These are phyloP conservation scores for Moringa oleifera DNA, from an alignment of 345 rosid genomes.

Conservation along the genomic window DNA sequence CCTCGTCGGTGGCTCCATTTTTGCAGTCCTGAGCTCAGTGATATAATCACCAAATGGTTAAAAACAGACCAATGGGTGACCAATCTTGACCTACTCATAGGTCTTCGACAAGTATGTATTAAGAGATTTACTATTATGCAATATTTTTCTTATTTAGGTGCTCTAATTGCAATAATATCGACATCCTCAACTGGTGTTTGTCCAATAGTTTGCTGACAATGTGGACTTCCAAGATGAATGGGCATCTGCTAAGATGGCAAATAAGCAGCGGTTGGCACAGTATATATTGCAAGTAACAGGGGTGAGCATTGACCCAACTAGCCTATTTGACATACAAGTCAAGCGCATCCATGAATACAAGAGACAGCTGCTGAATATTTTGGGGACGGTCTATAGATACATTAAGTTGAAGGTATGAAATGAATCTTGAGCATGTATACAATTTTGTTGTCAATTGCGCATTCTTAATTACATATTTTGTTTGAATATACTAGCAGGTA, in stretches of 20 bases:
- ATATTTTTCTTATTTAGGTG: background rate
- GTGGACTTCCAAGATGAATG: conserved; percentile 77
- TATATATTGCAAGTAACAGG: conserved; percentile 74
- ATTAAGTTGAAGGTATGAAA: conserved; percentile 80
- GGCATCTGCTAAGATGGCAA: conserved; percentile 90
- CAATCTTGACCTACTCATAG: conserved; percentile 73
- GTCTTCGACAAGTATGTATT: conserved; percentile 70
- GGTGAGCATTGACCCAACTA: conserved; percentile 67
- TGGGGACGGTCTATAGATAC: conserved; percentile 82
- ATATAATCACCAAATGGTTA: conserved; percentile 85
- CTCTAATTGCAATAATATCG: conserved; percentile 8
- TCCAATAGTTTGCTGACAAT: conserved; percentile 71
- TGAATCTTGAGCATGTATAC: background rate
- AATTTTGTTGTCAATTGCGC: background rate
- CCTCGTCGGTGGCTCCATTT: conserved; percentile 96
- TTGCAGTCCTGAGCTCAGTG: conserved; percentile 95
- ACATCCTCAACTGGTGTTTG: conserved; percentile 19
- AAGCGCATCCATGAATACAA: conserved; percentile 98
- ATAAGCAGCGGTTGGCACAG: conserved; percentile 70
- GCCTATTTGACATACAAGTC: conserved; percentile 92
- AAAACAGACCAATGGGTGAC: conserved; percentile 88
- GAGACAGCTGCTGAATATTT: conserved; percentile 89
- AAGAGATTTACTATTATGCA: background rate
- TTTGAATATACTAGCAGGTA: conserved; percentile 3
- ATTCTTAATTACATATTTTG: background rate